These are phyloP conservation scores for Backusella mclennaniae DNA, from an alignment of 192 early-diverging fungal genomes.

Conservation along the genomic window DNA sequence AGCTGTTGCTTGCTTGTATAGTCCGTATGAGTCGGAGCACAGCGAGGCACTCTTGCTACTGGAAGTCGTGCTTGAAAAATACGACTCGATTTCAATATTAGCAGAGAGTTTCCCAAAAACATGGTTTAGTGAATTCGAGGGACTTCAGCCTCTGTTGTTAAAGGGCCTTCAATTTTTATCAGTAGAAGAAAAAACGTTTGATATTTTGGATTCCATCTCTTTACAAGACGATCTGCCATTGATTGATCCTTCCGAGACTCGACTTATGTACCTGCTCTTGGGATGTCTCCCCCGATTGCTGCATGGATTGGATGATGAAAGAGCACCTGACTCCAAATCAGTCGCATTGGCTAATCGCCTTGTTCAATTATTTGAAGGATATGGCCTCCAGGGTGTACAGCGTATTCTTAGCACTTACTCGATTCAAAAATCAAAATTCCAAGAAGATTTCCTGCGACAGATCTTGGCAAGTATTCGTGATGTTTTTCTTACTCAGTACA, in stretches of 20 bases:
- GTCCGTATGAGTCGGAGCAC: conserved; percentile 77
- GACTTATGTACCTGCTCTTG: conserved; percentile 66
- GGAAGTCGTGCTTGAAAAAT: conserved; percentile 55
- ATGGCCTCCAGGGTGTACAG: conserved; percentile 46
- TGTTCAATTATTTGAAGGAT: conserved; percentile 46
- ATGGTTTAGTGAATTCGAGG: conserved; percentile 74
- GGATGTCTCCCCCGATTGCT: conserved; percentile 67
- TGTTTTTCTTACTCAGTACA: conserved; percentile 59
- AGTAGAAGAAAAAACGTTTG: conserved; percentile 54
- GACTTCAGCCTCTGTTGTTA: conserved; percentile 71
- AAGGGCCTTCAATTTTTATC: conserved; percentile 63
- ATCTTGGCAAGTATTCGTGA: conserved; percentile 58
- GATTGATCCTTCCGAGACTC: conserved; percentile 56
- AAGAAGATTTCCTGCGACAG: conserved; percentile 77
- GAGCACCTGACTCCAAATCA: conserved; percentile 42
- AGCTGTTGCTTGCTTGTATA: conserved; percentile 66
- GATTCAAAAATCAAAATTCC: conserved; percentile 61
- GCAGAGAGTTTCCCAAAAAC: conserved; percentile 64
- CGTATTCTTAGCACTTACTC: conserved; percentile 59
- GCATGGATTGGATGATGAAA: conserved; percentile 61
- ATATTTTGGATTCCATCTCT: conserved; percentile 57
- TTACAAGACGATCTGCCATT: conserved; percentile 54
- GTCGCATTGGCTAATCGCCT: conserved; percentile 52
- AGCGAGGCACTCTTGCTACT: conserved; percentile 67
- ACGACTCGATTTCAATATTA: conserved; percentile 47